Evolutionary conservation across 2,329 filamentous ascomycete genomes (phyloP), one percentile per base, ranked within the genome.

Genomic region (Botryotinia globosa): DNA sequence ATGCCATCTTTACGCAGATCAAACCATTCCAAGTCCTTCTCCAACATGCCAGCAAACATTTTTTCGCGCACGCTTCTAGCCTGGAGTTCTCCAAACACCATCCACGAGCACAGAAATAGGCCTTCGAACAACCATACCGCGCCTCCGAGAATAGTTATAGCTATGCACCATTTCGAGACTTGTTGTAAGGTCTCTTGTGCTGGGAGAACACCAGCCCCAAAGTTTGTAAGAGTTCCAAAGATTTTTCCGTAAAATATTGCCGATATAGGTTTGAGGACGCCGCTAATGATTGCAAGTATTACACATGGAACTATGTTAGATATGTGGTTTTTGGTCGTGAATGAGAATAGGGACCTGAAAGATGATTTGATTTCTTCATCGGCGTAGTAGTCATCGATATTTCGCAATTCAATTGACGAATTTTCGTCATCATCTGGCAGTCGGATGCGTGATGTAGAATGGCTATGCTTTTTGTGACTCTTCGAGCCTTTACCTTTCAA

Each of bases 61-160:
- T 82, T 83, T 25, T 86, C 83, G 8, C 94, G 87, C 10, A 89
- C 90, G 64, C 82, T 87, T 45, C 87, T 87, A 0, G 92, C 93
- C 76, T 97, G 93, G 3, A 93, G 78, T 81, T 98, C 94, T 22
- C 94, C 93, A 80, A 96, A 96, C 0, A 87, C 80, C 44, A 95
- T 84, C 90, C 94, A 98, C 0, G 88, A 81, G 1, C 86, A 85
- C 77, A 94, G 90, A 76, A 93, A 92, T 2, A 86, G 79, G 4
- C 88, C 87, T 76, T 92, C 91, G 25, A 90, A 82, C 0, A 94
- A 63, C 89, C 92, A 95, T 64, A 88, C 90, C 0, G 83, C 87
- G 0, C 84, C 80, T 0, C 91, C 93, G 0, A 97, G 81, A 0
- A 84, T 85, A 0, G 89, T 81, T 61, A 97, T 82, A 39, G 89